phyloP scores from a whole-genome alignment of 306 rosid genomes.

The Dalbergia oliveri region DNA sequence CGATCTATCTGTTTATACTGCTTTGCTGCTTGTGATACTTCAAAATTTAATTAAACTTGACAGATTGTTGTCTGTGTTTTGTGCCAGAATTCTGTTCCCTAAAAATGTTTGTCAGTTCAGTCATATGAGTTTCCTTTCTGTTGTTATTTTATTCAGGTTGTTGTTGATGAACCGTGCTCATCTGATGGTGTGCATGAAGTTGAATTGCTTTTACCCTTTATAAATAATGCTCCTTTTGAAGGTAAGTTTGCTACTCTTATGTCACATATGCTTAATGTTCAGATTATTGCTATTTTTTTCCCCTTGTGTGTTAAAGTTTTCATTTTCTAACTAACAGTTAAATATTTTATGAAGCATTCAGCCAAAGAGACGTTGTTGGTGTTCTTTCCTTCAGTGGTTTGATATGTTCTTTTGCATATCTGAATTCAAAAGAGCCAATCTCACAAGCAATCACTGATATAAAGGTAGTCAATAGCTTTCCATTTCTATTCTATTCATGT shows the following conservation, averaged over 20 bases:
- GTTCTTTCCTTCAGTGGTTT: constrained; percentile 73
- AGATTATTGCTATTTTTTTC: constrained; percentile 18
- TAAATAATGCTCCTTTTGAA: constrained; percentile 56
- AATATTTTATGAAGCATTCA: constrained; percentile 66
- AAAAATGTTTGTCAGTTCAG: constrained; percentile 20
- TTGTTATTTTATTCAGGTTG: constrained; percentile 59
- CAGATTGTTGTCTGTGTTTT: constrained; percentile 13
- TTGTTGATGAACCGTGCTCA: constrained; percentile 61
- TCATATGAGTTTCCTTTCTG: constrained; percentile 32
- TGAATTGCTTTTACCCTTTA: constrained; percentile 80
- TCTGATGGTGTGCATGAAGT: constrained; percentile 73
- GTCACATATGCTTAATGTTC: constrained; percentile 5
- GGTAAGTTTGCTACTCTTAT: constrained; percentile 52
- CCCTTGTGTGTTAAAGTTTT: constrained; percentile 13
- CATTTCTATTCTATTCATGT: constrained; percentile 22
- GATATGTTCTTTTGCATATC: constrained; percentile 84
- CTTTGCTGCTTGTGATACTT: not conserved
- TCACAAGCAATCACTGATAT: constrained; percentile 79
- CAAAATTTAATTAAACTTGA: not conserved
- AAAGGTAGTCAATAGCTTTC: constrained; percentile 63
- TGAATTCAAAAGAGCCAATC: constrained; percentile 78
- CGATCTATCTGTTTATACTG: not conserved
- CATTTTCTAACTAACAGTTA: constrained; percentile 38
- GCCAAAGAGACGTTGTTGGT: constrained; percentile 75
- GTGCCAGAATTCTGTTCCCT: not conserved